Evolutionary conservation across 768 basidiomycete genomes (phyloP).

Genomic region (Russula sp.): DNA sequence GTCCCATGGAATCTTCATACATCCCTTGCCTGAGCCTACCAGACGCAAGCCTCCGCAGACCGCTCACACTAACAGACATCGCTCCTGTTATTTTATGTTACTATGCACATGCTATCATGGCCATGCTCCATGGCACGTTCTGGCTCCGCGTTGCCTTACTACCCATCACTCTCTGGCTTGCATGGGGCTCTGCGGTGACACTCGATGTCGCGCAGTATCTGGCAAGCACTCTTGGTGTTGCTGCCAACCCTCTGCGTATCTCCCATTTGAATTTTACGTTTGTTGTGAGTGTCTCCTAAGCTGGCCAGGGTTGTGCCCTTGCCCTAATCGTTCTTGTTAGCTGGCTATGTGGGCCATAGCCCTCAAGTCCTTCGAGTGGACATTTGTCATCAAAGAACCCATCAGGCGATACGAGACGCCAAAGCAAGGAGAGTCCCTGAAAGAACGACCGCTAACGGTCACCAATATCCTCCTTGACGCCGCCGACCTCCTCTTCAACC

Average conservation of each 20-base stretch:
- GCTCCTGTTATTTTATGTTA: conserved; percentile 14
- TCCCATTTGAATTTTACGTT: conserved; percentile 11
- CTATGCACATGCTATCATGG: conserved; percentile 20
- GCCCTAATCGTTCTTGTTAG: background rate
- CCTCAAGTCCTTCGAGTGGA: conserved; percentile 20
- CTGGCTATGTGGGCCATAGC: conserved; percentile 8
- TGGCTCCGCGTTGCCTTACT: conserved; percentile 6
- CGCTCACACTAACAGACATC: background rate
- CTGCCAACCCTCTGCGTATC: conserved; percentile 3
- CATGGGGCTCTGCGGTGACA: conserved; percentile 3
- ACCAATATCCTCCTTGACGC: conserved; percentile 14
- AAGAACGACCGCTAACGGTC: conserved; percentile 3
- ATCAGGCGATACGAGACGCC: conserved; percentile 7
- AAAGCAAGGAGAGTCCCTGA: background rate
- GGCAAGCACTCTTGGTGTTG: background rate
- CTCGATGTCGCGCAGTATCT: conserved; percentile 12
- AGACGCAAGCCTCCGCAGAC: conserved; percentile 9
- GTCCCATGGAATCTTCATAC: conserved; percentile 6
- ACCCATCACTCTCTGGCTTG: conserved; percentile 18
- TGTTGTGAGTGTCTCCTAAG: conserved; percentile 7
- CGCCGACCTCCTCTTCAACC: conserved; percentile 19
- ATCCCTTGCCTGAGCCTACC: background rate
- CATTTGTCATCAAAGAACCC: conserved; percentile 2
- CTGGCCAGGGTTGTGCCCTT: background rate
- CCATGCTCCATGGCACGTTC: conserved; percentile 14